Conservation (phyloP, 2,329 filamentous ascomycete genomes). For the Westerdykella sp. region DNA sequence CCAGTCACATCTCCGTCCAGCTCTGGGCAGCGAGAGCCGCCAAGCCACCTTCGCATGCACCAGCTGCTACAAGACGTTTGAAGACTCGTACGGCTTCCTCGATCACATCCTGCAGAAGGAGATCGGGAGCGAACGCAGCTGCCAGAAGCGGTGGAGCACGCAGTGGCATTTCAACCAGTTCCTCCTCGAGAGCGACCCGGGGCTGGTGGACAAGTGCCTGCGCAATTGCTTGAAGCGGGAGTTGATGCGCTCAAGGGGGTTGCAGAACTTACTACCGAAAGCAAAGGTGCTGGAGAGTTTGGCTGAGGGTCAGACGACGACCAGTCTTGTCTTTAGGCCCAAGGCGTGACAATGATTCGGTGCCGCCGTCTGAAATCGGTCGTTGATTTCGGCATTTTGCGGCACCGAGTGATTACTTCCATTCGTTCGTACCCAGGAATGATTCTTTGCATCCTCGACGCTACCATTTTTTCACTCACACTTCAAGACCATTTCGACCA, state of each 20-base stretch:
- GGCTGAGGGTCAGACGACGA: too few species aligned
- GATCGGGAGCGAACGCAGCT: slow-evolving; percentile 27
- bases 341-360: too few species aligned
- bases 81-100: slow-evolving; percentile 32
- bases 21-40: background rate
- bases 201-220: slow-evolving; percentile 25
- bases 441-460: too few species aligned
- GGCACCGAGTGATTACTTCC: too few species aligned
- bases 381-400: too few species aligned
- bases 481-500: too few species aligned
- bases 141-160: slow-evolving; percentile 18
- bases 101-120: slow-evolving; percentile 33
- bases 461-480: too few species aligned
- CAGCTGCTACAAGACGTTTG: slow-evolving; percentile 32
- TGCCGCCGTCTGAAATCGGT: too few species aligned
- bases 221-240: slow-evolving; percentile 29
- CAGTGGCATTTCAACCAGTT: slow-evolving; percentile 11
- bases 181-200: slow-evolving; percentile 17
- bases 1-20: slow-evolving; percentile 19
- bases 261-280: slow-evolving; percentile 11
- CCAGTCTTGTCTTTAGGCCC: too few species aligned
- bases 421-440: too few species aligned
- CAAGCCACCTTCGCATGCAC: slow-evolving; percentile 27
- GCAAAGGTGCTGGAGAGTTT: too few species aligned
- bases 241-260: slow-evolving; percentile 14